Evolutionary conservation across 2,329 filamentous ascomycete genomes (phyloP), one percentile per base, ranked within the genome.

Genomic region (Aureobasidium namibiae): DNA sequence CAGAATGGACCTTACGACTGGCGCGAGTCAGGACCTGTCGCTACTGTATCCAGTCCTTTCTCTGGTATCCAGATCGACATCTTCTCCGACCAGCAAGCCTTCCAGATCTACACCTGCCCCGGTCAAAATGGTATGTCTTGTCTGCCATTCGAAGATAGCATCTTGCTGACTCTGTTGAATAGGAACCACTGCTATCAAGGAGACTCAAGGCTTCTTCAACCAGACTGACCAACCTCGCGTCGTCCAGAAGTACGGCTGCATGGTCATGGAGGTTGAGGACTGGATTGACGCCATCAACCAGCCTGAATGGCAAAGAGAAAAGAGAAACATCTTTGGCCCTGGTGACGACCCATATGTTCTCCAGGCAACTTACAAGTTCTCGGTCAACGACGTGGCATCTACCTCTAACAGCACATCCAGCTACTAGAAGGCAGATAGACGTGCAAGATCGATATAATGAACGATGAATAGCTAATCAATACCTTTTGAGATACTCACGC

Each of bases 271-370:
- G 76, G 89, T 94, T 13, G 84, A 96, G 78, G 91, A 94, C 72
- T 96, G 85, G 83, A 95, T 96, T 68, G 92, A 95, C 70, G 91
- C 81, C 26, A 94, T 97, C 75, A 96, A 96, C 75, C 83, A 95
- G 66, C 92, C 92, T 0, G 83, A 90, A 73, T 96, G 92, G 92
- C 84, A 84, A 61, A 82, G 92, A 59, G 74, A 78, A 48, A 74
- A 76, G 65, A 76, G 72, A 68, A 73, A 80, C 62, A 77, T 80
- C 61, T 80, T 75, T 61, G 74, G 76, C 2, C 76, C 77, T 2
- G 72, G 68, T 2, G 72, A 74, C 63, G 68, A 67, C 5, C 70
- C 74, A 11, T 78, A 77, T 62, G 71, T 72, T 16, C 66, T 78
- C 18, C 71, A 78, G 67, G 76, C 76, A 11, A 66, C 67, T 31